phyloP scores from a whole-genome alignment of 2,329 filamentous ascomycete genomes.

The Colletotrichum liaoningense region DNA sequence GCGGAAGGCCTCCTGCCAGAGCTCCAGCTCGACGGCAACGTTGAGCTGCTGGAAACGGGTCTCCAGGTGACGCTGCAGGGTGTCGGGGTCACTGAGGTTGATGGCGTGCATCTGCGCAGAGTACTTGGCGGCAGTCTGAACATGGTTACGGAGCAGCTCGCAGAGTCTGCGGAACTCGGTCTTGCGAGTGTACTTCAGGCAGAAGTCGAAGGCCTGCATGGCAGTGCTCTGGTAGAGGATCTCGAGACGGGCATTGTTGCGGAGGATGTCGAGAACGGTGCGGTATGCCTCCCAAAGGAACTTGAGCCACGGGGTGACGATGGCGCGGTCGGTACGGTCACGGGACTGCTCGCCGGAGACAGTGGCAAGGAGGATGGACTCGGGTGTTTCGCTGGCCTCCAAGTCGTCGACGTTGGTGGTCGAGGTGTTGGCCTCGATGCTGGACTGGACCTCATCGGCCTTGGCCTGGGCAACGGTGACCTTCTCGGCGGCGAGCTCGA shows the following conservation, averaged over 20 bases:
- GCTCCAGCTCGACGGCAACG: constrained; percentile 95
- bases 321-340: constrained; percentile 96
- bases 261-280: constrained; percentile 96
- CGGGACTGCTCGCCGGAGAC: constrained; percentile 98
- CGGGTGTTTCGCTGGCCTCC: constrained; percentile 96
- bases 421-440: constrained; percentile 79
- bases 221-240: constrained; percentile 98
- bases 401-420: constrained; percentile 90
- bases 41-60: constrained; percentile 99
- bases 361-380: constrained; percentile 96
- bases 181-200: constrained; percentile 97
- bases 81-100: constrained; percentile 97
- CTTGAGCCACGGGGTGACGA: constrained; percentile 99
- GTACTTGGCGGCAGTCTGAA: constrained; percentile 99
- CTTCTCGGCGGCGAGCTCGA: constrained; percentile 95
- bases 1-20: constrained; percentile 99
- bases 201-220: constrained; percentile 98
- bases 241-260: constrained; percentile 98
- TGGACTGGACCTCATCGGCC: constrained; percentile 93
- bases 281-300: constrained; percentile 99
- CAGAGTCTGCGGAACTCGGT: constrained; percentile 99
- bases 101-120: constrained; percentile 99
- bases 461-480: constrained; percentile 96
- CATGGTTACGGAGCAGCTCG: constrained; percentile 97
- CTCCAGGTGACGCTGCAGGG: constrained; percentile 95